Percentiles rank a stretch among this genome's conserved stretches.
These are phyloP conservation scores for Lantana camara DNA, from an alignment of 257 asterid species.

Conservation along the genomic window DNA sequence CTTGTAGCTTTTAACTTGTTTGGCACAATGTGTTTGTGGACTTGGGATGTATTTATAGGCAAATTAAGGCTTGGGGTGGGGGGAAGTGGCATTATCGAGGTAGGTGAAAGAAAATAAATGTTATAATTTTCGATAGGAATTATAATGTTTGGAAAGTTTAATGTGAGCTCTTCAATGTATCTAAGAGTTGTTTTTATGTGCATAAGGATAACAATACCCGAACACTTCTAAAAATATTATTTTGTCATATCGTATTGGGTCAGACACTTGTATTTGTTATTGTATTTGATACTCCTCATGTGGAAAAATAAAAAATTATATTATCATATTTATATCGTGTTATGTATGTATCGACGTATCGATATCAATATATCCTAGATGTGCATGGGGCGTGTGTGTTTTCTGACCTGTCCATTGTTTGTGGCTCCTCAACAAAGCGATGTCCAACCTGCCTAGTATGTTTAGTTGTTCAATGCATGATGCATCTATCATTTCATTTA, in stretches of 20 bases:
- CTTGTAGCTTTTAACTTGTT: background rate
- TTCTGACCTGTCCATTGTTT: conserved; percentile 9
- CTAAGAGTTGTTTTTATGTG: conserved; percentile 27
- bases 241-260: too few species aligned
- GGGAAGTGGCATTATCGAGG: conserved; percentile 31
- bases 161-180: conserved; percentile 30
- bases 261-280: too few species aligned
- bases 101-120: conserved; percentile 37
- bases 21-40: background rate
- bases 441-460: background rate
- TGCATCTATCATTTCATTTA: conserved; percentile 13
- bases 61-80: conserved; percentile 1
- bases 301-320: too few species aligned
- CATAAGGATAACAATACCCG: background rate
- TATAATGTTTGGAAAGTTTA: conserved; percentile 24
- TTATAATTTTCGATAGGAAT: conserved; percentile 23
- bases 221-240: too few species aligned
- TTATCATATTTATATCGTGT: too few species aligned
- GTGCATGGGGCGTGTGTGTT: background rate
- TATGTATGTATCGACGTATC: too few species aligned
- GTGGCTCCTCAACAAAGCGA: conserved; percentile 17
- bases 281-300: too few species aligned
- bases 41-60: conserved; percentile 35
- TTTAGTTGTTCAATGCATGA: conserved; percentile 2
- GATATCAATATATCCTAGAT: too few species aligned